These are phyloP conservation scores for Platanthera zijinensis DNA, from an alignment of 106 monocot species.

Conservation along the genomic window DNA sequence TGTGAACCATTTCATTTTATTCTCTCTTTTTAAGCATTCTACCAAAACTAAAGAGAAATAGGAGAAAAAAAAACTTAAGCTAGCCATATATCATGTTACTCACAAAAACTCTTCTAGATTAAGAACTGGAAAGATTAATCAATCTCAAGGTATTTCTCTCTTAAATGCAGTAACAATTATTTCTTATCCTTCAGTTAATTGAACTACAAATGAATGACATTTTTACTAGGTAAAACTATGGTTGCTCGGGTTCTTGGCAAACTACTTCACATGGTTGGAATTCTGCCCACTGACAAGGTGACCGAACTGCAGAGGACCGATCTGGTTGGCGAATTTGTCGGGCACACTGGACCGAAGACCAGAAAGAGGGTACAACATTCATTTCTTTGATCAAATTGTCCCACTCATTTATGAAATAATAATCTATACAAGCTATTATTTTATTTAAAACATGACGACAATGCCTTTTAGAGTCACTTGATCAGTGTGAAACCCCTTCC, in stretches of 20 bases:
- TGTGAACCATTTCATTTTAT: too few relatives aligned
- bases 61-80: too few relatives aligned
- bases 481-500: not conserved
- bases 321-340: constrained; percentile 95
- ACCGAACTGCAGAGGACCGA: constrained; percentile 96
- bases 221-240: constrained; percentile 83
- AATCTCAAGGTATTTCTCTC: not conserved
- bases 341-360: constrained; percentile 97
- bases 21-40: too few relatives aligned
- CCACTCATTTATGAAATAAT: not conserved
- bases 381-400: not conserved
- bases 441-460: not conserved
- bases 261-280: constrained; percentile 85
- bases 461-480: not conserved
- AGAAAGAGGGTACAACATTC: constrained; percentile 57
- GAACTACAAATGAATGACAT: not conserved
- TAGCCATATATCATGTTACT: too few relatives aligned
- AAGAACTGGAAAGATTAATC: not conserved
- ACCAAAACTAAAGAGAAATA: too few relatives aligned
- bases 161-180: not conserved
- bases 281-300: constrained; percentile 82
- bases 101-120: too few relatives aligned
- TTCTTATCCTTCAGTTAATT: not conserved
- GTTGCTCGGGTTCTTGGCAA: constrained; percentile 81
- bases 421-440: not conserved